Conservation (phyloP, 2,329 filamentous ascomycete genomes). For the Pseudopyricularia cyperi region DNA sequence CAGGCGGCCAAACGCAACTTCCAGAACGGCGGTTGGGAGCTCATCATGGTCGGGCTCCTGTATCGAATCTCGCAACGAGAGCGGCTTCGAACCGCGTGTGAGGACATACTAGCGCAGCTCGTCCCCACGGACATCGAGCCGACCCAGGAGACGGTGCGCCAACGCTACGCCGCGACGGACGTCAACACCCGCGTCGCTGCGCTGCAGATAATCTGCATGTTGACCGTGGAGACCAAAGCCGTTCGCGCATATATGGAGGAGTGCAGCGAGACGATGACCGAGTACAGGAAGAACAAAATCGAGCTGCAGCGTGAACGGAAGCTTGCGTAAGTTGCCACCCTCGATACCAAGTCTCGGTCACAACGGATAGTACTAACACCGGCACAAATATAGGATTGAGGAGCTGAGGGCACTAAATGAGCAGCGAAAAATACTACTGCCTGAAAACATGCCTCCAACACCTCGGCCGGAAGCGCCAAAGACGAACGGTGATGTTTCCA, state of each 20-base stretch:
- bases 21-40: conserved; percentile 77
- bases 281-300: conserved; percentile 89
- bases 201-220: conserved; percentile 73
- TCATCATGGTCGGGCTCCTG: conserved; percentile 76
- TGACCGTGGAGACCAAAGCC: conserved; percentile 75
- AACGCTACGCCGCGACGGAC: conserved; percentile 64
- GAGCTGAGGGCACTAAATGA: conserved; percentile 60
- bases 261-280: conserved; percentile 88
- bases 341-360: neutral
- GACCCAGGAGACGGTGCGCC: conserved; percentile 57
- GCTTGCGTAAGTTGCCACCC: conserved; percentile 38
- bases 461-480: conserved; percentile 37
- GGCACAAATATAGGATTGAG: conserved; percentile 39
- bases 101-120: conserved; percentile 68
- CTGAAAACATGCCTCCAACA: conserved; percentile 57
- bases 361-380: conserved; percentile 14
- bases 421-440: conserved; percentile 58
- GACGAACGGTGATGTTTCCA: conserved; percentile 40
- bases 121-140: conserved; percentile 67
- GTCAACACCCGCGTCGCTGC: conserved; percentile 71
- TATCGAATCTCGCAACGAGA: conserved; percentile 72
- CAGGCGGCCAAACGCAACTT: conserved; percentile 75
- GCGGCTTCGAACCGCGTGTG: conserved; percentile 56
- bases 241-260: conserved; percentile 83
- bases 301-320: conserved; percentile 73